Conservation (phyloP, 2,329 filamentous ascomycete species). For the Emericellopsis cladophorae region DNA sequence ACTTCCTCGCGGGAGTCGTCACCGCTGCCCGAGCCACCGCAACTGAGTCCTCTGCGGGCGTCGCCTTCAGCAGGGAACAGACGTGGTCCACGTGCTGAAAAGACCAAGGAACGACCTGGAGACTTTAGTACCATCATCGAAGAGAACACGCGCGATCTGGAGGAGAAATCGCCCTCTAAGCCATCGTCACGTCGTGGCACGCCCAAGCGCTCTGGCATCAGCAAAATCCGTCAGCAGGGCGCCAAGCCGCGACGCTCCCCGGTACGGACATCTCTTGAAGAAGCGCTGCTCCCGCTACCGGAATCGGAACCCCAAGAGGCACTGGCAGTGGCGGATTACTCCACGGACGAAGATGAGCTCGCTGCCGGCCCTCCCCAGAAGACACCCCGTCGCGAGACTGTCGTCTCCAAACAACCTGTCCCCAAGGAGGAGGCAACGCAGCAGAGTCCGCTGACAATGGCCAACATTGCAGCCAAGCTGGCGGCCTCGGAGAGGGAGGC, state of each 20-base stretch:
- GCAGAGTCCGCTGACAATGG: slow-evolving; percentile 48
- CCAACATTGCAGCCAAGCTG: slow-evolving; percentile 48
- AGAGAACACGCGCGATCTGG: slow-evolving; percentile 31
- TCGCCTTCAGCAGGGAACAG: slow-evolving; percentile 37
- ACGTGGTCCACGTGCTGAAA: slow-evolving; percentile 13
- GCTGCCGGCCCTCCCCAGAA: slow-evolving; percentile 7
- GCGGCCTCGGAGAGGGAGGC: slow-evolving; percentile 52
- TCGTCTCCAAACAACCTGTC: slow-evolving; percentile 8
- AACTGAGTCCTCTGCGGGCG: slow-evolving; percentile 38
- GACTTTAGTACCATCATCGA: slow-evolving; percentile 31
- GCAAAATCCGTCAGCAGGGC: slow-evolving; percentile 2
- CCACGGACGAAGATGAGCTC: slow-evolving; percentile 1
- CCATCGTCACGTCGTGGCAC: background rate
- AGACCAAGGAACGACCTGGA: slow-evolving; percentile 17
- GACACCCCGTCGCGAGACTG: slow-evolving; percentile 1
- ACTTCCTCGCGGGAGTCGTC: slow-evolving; percentile 23
- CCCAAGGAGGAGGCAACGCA: slow-evolving; percentile 24
- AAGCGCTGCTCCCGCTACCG: slow-evolving; percentile 15
- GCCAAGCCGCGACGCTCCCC: slow-evolving; percentile 9
- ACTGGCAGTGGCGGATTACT: background rate
- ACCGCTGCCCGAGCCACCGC: slow-evolving; percentile 32
- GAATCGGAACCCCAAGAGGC: slow-evolving; percentile 5
- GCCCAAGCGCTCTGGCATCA: background rate
- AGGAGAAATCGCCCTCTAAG: background rate
- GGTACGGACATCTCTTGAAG: slow-evolving; percentile 18